Conservation (phyloP, 2,329 filamentous ascomycete species). For the Coniochaeta sp. region DNA sequence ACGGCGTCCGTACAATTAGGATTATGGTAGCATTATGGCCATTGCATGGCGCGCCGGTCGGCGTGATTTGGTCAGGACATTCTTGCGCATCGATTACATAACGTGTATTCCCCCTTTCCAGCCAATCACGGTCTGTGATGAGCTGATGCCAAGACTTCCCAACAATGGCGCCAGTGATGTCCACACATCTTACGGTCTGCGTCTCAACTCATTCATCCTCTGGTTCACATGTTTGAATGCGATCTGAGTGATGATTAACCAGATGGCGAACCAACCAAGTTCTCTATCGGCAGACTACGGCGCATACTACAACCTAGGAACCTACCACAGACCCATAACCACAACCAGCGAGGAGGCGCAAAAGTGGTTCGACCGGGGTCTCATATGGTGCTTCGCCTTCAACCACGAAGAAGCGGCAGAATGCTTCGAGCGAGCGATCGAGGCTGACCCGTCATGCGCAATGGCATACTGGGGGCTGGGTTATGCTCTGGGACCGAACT, state of each 20-base stretch:
- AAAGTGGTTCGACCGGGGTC: conserved; percentile 63
- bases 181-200: too few species aligned
- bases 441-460: conserved; percentile 44
- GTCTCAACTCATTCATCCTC: too few species aligned
- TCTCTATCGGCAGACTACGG: conserved; percentile 7
- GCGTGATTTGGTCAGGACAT: too few species aligned
- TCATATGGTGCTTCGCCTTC: conserved; percentile 71
- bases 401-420: conserved; percentile 64
- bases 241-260: neutral
- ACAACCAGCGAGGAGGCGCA: conserved; percentile 46
- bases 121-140: too few species aligned
- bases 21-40: neutral
- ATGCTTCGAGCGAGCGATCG: conserved; percentile 56
- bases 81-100: too few species aligned
- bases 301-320: conserved; percentile 57
- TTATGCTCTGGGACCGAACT: conserved; percentile 67
- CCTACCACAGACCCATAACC: conserved; percentile 46
- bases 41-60: neutral
- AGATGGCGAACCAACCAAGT: neutral
- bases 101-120: too few species aligned
- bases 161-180: too few species aligned
- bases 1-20: neutral
- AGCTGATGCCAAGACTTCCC: too few species aligned
- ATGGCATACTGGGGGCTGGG: conserved; percentile 67
- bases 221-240: too few species aligned